Evolutionary conservation across 179 eudicot genomes (phyloP), one percentile per base, ranked within the genome.

Genomic region (Beta macrorhiza): DNA sequence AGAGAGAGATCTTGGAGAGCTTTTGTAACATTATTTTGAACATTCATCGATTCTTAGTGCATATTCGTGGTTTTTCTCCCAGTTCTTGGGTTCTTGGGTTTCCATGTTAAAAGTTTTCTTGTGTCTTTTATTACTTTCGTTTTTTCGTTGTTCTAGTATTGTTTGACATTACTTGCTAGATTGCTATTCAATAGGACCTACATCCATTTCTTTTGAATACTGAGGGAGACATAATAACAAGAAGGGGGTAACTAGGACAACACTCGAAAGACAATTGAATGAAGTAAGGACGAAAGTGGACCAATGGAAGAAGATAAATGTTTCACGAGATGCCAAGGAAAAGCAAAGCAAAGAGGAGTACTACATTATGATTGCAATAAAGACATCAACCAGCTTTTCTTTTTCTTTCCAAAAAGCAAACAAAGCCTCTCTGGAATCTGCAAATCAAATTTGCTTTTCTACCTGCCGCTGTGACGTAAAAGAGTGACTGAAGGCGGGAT

Each of bases 401-500:
- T 81, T 81, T 81, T 51, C 84, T 69, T 82, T 82, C 47, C 57
- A 44, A 44, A 74, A 81, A 75, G 79, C n/a, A 20, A 76, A 74
- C 44, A 55, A 47, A 72, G 59, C 14, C 5, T 62, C 51, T 15
- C 13, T 71, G 59, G 42, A 62, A 52, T 56, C 56, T 52, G 37
- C 56, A 52, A 74, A 73, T 73, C 37, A 58, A 37, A 1, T 5
- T 53, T 63, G 19, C 72, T 73, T 61, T n/a, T 82, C 57, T 49
- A 44, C 59, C 74, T 78, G 0, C 16, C n/a, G 47, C 42, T 7
- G 57, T 51, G n/a, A 42, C 55, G 2, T 3, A 59, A 25, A 1
- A 13, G 69, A 79, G 80, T 75, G 65, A 83, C 76, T 75, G 45
- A 32, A 67, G 83, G 83, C 85, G 83, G 56, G 72, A 83, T 79